A percentile compares a stretch with the other conserved stretches of the same genome.
phyloP scores from a whole-genome alignment of 2,329 filamentous ascomycete species.

The Colletotrichum sp. region DNA sequence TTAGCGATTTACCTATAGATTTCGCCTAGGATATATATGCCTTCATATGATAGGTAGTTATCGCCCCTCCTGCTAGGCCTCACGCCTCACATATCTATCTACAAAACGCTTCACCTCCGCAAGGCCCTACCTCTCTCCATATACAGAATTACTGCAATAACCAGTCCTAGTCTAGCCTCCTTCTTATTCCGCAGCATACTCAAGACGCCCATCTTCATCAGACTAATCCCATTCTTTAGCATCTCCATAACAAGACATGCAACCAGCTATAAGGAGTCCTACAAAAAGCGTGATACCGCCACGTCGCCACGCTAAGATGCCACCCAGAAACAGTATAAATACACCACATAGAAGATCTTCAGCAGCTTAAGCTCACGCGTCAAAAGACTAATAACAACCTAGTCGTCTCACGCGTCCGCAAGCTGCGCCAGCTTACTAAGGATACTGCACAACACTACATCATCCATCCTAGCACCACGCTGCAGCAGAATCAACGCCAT shows the following conservation, averaged over 20 bases:
- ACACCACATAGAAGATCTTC: not conserved
- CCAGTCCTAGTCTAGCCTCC: not conserved
- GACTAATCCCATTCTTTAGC: not conserved
- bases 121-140: not conserved
- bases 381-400: not conserved
- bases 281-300: not conserved
- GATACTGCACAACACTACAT: not conserved
- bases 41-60: not conserved
- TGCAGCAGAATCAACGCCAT: not conserved
- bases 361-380: not conserved
- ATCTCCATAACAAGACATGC: not conserved
- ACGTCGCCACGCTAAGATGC: not conserved
- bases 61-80: not conserved
- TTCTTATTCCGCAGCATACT: not conserved
- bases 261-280: not conserved
- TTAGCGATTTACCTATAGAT: not conserved
- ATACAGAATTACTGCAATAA: not conserved
- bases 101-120: not conserved
- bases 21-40: not conserved
- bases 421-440: not conserved
- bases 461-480: not conserved
- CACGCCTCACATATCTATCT: not conserved
- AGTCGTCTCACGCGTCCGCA: not conserved
- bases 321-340: not conserved
- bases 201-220: not conserved